Evolutionary conservation across 2,329 filamentous ascomycete genomes (phyloP).

Genomic region (Scedosporium minutisporum): DNA sequence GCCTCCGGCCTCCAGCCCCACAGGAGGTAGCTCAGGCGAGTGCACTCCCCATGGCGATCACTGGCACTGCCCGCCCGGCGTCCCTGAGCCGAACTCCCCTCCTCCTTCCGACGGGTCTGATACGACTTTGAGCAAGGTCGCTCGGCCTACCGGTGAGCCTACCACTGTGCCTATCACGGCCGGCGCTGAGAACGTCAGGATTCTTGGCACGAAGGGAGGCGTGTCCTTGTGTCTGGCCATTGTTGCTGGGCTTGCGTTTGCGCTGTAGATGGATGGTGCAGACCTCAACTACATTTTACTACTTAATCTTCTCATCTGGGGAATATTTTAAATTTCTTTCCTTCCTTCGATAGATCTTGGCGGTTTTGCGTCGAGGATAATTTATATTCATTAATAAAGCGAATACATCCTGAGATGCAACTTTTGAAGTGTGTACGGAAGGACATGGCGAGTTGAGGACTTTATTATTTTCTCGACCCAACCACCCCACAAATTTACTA

Average conservation of each 20-base stretch:
- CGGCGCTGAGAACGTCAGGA: not conserved
- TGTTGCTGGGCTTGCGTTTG: not conserved
- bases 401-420: too few species aligned
- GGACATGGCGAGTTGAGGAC: too few species aligned
- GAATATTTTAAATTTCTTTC: not conserved
- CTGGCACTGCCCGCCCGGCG: constrained; percentile 13
- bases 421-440: too few species aligned
- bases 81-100: constrained; percentile 9
- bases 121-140: not conserved
- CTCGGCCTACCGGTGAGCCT: not conserved
- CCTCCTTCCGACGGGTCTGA: constrained; percentile 2
- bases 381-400: too few species aligned
- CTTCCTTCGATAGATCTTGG: not conserved
- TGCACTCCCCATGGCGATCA: constrained; percentile 10
- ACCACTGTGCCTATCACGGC: not conserved
- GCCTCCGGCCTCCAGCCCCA: not conserved
- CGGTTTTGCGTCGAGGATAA: too few species aligned
- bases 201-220: not conserved
- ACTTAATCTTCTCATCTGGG: not conserved
- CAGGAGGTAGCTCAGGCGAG: not conserved
- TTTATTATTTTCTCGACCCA: too few species aligned
- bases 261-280: not conserved
- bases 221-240: not conserved
- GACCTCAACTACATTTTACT: too few species aligned
- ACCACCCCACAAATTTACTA: too few species aligned